A percentile compares a stretch with the other conserved stretches of the same genome.
Conservation (phyloP, 495 filamentous ascomycete genomes). For the Amniculicola lignicola region DNA sequence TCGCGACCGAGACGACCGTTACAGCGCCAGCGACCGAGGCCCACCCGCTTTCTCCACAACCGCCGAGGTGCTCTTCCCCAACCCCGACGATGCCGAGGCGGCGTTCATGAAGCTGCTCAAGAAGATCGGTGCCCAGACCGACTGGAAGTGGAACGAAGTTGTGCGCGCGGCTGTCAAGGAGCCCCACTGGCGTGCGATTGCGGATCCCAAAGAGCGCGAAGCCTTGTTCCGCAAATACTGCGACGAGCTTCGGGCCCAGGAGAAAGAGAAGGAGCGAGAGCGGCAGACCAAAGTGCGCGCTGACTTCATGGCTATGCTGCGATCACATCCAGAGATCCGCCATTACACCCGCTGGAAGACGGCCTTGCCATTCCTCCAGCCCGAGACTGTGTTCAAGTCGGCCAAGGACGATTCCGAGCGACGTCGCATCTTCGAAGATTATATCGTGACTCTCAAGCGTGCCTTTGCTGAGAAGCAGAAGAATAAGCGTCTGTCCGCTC, state of each 20-base stretch:
- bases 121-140: slow-evolving; percentile 76
- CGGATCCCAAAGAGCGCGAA: slow-evolving; percentile 89
- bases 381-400: slow-evolving; percentile 90
- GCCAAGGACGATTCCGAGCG: slow-evolving; percentile 86
- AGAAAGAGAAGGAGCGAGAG: slow-evolving; percentile 93
- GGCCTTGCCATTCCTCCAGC: slow-evolving; percentile 88
- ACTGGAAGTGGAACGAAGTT: slow-evolving; percentile 90
- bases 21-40: slow-evolving; percentile 4
- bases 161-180: slow-evolving; percentile 89
- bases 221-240: slow-evolving; percentile 94
- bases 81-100: slow-evolving; percentile 85
- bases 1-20: not conserved
- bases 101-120: slow-evolving; percentile 91
- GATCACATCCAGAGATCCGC: slow-evolving; percentile 95
- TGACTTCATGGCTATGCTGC: slow-evolving; percentile 95
- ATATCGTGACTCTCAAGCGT: slow-evolving; percentile 79
- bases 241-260: slow-evolving; percentile 82
- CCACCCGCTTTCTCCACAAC: slow-evolving; percentile 59
- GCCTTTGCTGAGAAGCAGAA: slow-evolving; percentile 70
- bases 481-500: slow-evolving; percentile 69
- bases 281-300: slow-evolving; percentile 86
- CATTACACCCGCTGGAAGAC: slow-evolving; percentile 98
- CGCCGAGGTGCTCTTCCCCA: slow-evolving; percentile 76
- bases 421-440: slow-evolving; percentile 91
- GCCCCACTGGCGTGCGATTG: slow-evolving; percentile 87